Conservation (phyloP, 176 grass and related monocot genomes). For the Triticum urartu region DNA sequence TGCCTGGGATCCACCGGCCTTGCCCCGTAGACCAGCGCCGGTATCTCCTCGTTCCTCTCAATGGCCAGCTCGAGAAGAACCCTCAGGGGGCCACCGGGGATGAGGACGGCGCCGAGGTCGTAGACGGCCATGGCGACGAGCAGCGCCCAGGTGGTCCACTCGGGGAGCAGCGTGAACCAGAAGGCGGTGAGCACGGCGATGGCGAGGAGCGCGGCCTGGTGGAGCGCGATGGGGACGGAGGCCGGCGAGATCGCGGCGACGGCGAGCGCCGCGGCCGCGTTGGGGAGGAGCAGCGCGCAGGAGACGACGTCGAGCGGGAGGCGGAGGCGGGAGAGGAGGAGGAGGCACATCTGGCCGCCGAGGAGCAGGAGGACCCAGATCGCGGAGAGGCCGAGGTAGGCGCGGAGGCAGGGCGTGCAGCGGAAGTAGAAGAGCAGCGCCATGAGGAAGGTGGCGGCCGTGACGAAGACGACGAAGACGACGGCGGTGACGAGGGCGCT, state of each 20-base stretch:
- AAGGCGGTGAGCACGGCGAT: slow-evolving; percentile 85
- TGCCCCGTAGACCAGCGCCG: slow-evolving; percentile 82
- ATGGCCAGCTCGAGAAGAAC: slow-evolving; percentile 81
- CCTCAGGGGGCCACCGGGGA: slow-evolving; percentile 74
- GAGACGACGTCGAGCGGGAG: slow-evolving; percentile 71
- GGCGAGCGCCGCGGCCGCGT: slow-evolving; percentile 63
- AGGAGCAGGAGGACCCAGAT: slow-evolving; percentile 65
- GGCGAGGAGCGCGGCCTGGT: slow-evolving; percentile 72
- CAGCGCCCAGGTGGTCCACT: slow-evolving; percentile 95
- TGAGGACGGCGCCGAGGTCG: slow-evolving; percentile 84
- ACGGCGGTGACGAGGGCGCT: slow-evolving; percentile 60
- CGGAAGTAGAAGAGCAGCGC: slow-evolving; percentile 92
- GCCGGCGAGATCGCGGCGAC: slow-evolving; percentile 53
- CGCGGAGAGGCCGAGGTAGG: slow-evolving; percentile 82
- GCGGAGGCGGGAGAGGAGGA: slow-evolving; percentile 57
- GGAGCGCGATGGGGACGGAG: slow-evolving; percentile 76
- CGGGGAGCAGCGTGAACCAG: slow-evolving; percentile 86
- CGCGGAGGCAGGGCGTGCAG: slow-evolving; percentile 70
- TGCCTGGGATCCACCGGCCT: slow-evolving; percentile 65
- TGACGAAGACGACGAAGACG: slow-evolving; percentile 59
- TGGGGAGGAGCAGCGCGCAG: slow-evolving; percentile 69
- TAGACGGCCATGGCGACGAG: slow-evolving; percentile 83
- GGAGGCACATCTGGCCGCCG: slow-evolving; percentile 65
- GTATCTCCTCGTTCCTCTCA: slow-evolving; percentile 89
- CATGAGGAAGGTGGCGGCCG: slow-evolving; percentile 79